Evolutionary conservation across 1,284 basidiomycete genomes (phyloP).

Genomic region (Tilletia indica): DNA sequence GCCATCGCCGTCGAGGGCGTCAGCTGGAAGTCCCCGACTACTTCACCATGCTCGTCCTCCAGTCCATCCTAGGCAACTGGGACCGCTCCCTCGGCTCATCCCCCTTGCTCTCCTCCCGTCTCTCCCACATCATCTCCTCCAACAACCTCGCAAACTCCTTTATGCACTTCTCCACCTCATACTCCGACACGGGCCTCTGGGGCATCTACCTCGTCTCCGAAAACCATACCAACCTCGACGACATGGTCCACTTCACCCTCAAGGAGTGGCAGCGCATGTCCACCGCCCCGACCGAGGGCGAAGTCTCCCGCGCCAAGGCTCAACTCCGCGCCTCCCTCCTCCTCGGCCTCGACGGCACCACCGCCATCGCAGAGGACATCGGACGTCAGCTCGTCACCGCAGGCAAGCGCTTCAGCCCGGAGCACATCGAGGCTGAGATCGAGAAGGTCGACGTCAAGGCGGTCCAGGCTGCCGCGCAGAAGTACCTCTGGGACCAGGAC

Average conservation of each 20-base stretch:
- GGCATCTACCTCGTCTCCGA: slow-evolving; percentile 91
- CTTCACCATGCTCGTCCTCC: slow-evolving; percentile 99
- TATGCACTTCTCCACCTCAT: slow-evolving; percentile 99
- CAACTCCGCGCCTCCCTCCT: slow-evolving; percentile 94
- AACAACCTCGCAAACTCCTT: slow-evolving; percentile 98
- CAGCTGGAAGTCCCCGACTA: slow-evolving; percentile 95
- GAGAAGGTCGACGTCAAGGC: slow-evolving; percentile 85
- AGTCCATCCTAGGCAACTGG: slow-evolving; percentile 99
- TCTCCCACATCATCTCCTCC: slow-evolving; percentile 84
- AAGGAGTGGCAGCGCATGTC: slow-evolving; percentile 97
- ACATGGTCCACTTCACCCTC: slow-evolving; percentile 88
- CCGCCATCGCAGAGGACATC: slow-evolving; percentile 96
- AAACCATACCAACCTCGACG: slow-evolving; percentile 83
- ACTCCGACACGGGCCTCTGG: slow-evolving; percentile 99
- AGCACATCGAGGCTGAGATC: slow-evolving; percentile 89
- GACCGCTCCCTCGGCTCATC: slow-evolving; percentile 92
- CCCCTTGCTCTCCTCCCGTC: slow-evolving; percentile 81
- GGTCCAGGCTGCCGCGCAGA: slow-evolving; percentile 89
- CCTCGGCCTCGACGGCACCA: slow-evolving; percentile 87
- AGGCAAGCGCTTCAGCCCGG: slow-evolving; percentile 74
- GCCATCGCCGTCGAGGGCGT: slow-evolving; percentile 98
- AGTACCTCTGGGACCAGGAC: slow-evolving; percentile 95
- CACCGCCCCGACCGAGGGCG: slow-evolving; percentile 75
- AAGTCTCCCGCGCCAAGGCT: slow-evolving; percentile 95
- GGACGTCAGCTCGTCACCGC: slow-evolving; percentile 93